Evolutionary conservation across 805 yeast genomes (phyloP), one percentile per base, ranked within the genome.

Genomic region (Saccharomyces mikatae): DNA sequence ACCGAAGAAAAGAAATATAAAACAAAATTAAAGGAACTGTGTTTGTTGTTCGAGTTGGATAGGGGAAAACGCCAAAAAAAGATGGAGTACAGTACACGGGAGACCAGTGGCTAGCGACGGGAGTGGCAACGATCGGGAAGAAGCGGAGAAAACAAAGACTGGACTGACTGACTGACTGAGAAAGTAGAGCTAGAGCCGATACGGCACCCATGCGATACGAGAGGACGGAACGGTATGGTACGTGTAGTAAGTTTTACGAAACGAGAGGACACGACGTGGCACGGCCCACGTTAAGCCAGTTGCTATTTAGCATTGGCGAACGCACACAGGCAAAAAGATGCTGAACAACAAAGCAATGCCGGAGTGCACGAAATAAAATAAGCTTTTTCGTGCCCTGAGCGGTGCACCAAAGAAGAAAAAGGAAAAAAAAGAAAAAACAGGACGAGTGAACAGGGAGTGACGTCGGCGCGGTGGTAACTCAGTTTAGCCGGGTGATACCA

Each of bases 241-340:
- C 17, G 24, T 8, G 11, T 31, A n/a, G 36, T 31, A 31, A 13
- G 36, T 31, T 31, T 31, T 14, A 31, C 36, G 36, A 31, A 31
- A 31, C 36, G 36, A 31, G 36, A 31, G 36, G 36, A 31, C 36
- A 31, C 36, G 36, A n/a, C 36, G 13, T 13, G 36, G 14, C 36
- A 31, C 14, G 36, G 36, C 36, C 36, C 36, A 36, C 44, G 44
- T 17, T 36, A 36, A 36, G 44, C 24, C 44, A 36, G 17, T 36
- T 36, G 11, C 50, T n/a, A 27, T 21, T 24, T 36, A 17, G 24
- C 44, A 21, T 36, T 36, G 44, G 44, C 24, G 17, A 36, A 36
- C 44, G 22, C 49, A 47, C 50, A 30, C 41, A 14, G 44, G 41
- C 50, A 27, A 48, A 48, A 27, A 48, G 36, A 22, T 48, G 50